Evolutionary conservation across 192 early-diverging fungal genomes (phyloP).

Genomic region (Backusella parvicylindrica): DNA sequence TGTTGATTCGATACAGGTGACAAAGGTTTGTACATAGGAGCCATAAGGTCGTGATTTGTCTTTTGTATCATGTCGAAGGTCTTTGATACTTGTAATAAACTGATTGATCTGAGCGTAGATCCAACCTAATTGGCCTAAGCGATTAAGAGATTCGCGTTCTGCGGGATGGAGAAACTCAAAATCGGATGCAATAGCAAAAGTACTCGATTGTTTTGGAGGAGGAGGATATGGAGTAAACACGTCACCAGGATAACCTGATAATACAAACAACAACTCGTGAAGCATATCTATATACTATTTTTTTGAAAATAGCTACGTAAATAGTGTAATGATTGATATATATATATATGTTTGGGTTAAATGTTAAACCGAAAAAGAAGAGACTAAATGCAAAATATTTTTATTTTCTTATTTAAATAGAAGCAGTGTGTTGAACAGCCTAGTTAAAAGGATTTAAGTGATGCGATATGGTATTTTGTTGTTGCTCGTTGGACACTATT

Average conservation of each 20-base stretch:
- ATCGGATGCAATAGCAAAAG: slow-evolving; percentile 53
- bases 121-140: slow-evolving; percentile 58
- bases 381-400: neutral
- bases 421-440: neutral
- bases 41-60: slow-evolving; percentile 19
- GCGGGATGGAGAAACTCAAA: slow-evolving; percentile 65
- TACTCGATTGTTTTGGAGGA: slow-evolving; percentile 33
- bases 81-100: slow-evolving; percentile 33
- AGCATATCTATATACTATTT: slow-evolving; percentile 49
- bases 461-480: neutral
- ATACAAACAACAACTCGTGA: slow-evolving; percentile 67
- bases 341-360: neutral
- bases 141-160: slow-evolving; percentile 56
- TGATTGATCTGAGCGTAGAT: slow-evolving; percentile 36
- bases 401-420: neutral
- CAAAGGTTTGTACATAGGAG: slow-evolving; percentile 51
- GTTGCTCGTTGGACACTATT: neutral
- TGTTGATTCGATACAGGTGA: slow-evolving; percentile 38
- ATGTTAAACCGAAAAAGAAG: neutral
- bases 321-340: too few relatives aligned
- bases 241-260: slow-evolving; percentile 65
- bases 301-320: neutral
- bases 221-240: slow-evolving; percentile 58
- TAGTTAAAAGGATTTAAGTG: neutral
- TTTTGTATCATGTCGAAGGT: neutral